Evolutionary conservation across 2,329 filamentous ascomycete genomes (phyloP).

Genomic region (Colletotrichum brevisporum): DNA sequence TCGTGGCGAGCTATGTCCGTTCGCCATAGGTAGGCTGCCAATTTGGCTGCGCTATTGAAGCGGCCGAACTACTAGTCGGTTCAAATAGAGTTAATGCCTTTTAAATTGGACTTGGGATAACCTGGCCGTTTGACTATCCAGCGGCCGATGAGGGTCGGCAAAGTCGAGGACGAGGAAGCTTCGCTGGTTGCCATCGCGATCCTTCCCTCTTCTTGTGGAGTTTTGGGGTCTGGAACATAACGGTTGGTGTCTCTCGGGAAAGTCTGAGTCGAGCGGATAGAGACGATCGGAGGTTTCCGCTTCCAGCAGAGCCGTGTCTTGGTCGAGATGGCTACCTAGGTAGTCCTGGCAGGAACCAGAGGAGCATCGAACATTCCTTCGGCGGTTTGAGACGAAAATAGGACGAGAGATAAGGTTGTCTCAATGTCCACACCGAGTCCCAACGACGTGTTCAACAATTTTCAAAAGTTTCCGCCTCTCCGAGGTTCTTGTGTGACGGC

Average conservation of each 20-base stretch:
- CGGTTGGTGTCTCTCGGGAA: neutral
- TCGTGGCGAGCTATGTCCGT: neutral
- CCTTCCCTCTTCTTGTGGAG: too few relatives aligned
- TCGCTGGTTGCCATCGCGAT: neutral
- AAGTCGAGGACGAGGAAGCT: neutral
- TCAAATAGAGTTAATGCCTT: slow-evolving; percentile 24
- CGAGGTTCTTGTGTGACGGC: neutral
- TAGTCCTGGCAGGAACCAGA: neutral
- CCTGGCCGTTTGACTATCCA: slow-evolving; percentile 15
- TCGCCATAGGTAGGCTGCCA: slow-evolving; percentile 2
- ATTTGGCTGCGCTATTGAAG: slow-evolving; percentile 29
- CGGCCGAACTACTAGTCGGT: slow-evolving; percentile 6
- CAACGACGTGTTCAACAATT: neutral
- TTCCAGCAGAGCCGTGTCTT: too few relatives aligned
- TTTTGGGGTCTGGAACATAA: neutral
- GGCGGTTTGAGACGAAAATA: slow-evolving; percentile 11
- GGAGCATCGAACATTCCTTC: neutral
- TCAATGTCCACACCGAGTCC: neutral
- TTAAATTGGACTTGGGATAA: neutral
- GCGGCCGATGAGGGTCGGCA: neutral
- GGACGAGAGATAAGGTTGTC: slow-evolving; percentile 18
- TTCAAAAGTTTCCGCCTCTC: neutral
- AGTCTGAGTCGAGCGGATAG: neutral
- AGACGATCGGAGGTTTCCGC: too few relatives aligned
- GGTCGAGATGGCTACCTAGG: too few relatives aligned